Base-by-base conservation (phyloP, 805 yeast species). In the Cyberlindnera mrakii region DNA sequence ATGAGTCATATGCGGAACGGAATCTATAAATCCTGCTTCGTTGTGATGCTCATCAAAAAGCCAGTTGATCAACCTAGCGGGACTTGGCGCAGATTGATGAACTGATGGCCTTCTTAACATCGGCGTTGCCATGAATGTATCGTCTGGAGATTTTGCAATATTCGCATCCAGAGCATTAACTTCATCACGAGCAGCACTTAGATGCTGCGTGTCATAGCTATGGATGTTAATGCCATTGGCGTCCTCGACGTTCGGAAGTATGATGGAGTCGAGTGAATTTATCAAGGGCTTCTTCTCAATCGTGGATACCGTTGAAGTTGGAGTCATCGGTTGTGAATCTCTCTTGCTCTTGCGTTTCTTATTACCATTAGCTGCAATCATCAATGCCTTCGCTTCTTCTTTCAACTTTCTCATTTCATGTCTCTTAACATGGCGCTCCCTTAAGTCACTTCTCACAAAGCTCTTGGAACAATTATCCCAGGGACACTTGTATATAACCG, bases 391-490 rank as follows among this genome's bases (percentile, higher is more conserved):
- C 6, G 56, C 56, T 40, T 58, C 57, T 27, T 52, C 58, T 40
- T 57, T 61, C 30, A 54, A 37, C 37, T 53, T 50, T 27, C 62
- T 47, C n/a, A 50, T 51, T 37, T 66, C 68, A 55, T 76, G 67
- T 49, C 80, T 43, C 64, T 65, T 57, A 50, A 61, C 46, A 55
- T 78, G 71, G 59, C 84, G 51, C 6, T 59, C 63, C 23, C 71
- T 65, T 36, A 81, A 60, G 55, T 81, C 88, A 43, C 68, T 71
- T 33, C 88, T 61, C 0, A 81, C 87, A 65, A 81, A 81, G 0
- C 81, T 75, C 57, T 77, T 78, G 1, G 69, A 65, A 55, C 88
- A 81, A 3, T 64, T 62, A 10, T 70, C 64, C 59, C 67, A 67
- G 0, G 58, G 52, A 56, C 88, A 81, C 20, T 65, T 66, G 54